Conservation (phyloP, 164 flowering plant species). For the Cinnamomum chago region DNA sequence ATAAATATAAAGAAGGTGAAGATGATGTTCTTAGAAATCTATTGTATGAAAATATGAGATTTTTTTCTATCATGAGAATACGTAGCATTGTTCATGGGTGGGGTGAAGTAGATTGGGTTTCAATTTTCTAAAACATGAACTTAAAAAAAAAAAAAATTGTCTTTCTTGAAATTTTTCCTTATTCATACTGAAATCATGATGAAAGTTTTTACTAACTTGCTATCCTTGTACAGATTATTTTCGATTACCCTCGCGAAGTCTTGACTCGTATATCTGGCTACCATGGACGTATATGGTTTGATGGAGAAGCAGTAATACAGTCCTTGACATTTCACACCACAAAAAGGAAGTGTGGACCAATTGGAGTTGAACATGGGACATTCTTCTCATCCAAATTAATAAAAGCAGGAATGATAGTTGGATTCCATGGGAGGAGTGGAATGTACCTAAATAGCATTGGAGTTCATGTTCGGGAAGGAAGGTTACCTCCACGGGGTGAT, state of each 20-base stretch:
- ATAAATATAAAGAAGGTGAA: slow-evolving; percentile 54
- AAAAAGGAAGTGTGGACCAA: slow-evolving; percentile 65
- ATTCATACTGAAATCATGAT: too few species aligned
- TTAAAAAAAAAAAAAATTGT: too few species aligned
- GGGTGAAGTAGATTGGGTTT: too few species aligned
- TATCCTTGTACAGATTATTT: slow-evolving; percentile 42
- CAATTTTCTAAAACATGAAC: too few species aligned
- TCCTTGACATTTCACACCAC: slow-evolving; percentile 82
- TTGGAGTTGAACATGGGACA: slow-evolving; percentile 70
- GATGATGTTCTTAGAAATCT: too few species aligned
- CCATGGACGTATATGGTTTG: slow-evolving; percentile 50
- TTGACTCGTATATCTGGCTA: slow-evolving; percentile 66
- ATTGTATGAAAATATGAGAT: too few species aligned
- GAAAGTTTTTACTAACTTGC: background rate
- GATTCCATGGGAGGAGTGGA: slow-evolving; percentile 76
- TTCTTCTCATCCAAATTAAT: slow-evolving; percentile 36
- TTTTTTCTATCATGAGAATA: too few species aligned
- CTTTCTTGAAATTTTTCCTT: too few species aligned
- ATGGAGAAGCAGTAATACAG: slow-evolving; percentile 64
- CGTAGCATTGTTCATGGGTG: too few species aligned
- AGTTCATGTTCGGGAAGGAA: slow-evolving; percentile 38
- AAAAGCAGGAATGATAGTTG: slow-evolving; percentile 50
- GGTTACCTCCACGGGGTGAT: slow-evolving; percentile 82
- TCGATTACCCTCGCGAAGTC: slow-evolving; percentile 66
- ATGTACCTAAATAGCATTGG: slow-evolving; percentile 67